Percentiles rank a stretch among this genome's conserved stretches.
These are phyloP conservation scores for Plantago major DNA, from an alignment of 257 asterid genomes.

Conservation along the genomic window DNA sequence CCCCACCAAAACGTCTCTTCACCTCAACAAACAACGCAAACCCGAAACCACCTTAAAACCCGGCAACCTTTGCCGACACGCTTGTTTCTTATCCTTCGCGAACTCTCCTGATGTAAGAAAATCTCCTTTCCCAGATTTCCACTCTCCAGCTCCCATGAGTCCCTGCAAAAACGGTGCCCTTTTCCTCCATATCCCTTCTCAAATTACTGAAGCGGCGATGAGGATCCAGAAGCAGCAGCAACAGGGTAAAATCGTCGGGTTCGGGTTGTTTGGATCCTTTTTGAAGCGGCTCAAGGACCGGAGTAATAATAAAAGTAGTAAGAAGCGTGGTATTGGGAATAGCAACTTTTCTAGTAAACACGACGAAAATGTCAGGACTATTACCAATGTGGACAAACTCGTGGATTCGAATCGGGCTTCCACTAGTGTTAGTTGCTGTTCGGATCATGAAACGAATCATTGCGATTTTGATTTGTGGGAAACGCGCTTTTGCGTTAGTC, in stretches of 20 bases:
- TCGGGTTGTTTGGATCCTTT: conserved; percentile 58
- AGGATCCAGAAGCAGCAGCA: conserved; percentile 59
- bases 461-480: conserved; percentile 22
- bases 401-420: conserved; percentile 36
- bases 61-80: conserved; percentile 39
- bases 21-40: conserved; percentile 29
- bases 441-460: conserved; percentile 17
- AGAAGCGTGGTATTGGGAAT: conserved; percentile 28
- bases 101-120: conserved; percentile 53
- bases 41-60: conserved; percentile 16
- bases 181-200: conserved; percentile 58
- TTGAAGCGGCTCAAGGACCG: conserved; percentile 56
- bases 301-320: conserved; percentile 38
- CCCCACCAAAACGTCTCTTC: conserved; percentile 12
- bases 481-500: conserved; percentile 37
- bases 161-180: conserved; percentile 41
- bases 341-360: conserved; percentile 7
- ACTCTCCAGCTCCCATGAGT: conserved; percentile 42
- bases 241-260: conserved; percentile 32
- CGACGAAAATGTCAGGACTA: conserved; percentile 11
- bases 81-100: conserved; percentile 54
- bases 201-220: conserved; percentile 74
- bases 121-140: conserved; percentile 50
- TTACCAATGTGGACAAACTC: conserved; percentile 23
- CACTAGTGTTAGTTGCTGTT: conserved; percentile 28